A percentile compares a stretch with the other conserved stretches of the same genome.
Conservation (phyloP, 345 rosid species). For the Hypericum androsaemum region DNA sequence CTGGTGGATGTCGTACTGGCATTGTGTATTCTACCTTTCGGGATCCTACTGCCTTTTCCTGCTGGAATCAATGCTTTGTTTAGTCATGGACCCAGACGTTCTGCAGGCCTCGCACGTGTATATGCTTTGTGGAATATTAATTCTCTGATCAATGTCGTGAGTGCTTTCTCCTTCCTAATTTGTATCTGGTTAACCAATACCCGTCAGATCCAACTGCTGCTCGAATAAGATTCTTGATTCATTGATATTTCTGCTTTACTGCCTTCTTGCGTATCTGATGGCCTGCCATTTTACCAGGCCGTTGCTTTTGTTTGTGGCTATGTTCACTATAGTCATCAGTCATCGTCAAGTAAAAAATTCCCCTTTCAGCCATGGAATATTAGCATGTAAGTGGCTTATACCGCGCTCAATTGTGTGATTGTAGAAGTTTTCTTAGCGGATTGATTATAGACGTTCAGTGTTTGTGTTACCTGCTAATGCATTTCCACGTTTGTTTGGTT, state of each 20-base stretch:
- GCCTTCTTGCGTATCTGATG: neutral
- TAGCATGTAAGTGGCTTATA: constrained; percentile 66
- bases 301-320: constrained; percentile 90
- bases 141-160: constrained; percentile 83
- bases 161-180: constrained; percentile 14
- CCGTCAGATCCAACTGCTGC: neutral
- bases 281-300: constrained; percentile 34
- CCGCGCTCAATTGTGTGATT: neutral
- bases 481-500: neutral
- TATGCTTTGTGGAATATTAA: constrained; percentile 91
- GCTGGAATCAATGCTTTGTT: constrained; percentile 98
- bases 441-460: no score
- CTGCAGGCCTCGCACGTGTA: constrained; percentile 91
- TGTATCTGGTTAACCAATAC: neutral
- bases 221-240: neutral
- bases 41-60: constrained; percentile 91
- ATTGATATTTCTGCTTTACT: neutral
- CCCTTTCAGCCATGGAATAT: constrained; percentile 95
- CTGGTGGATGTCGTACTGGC: constrained; percentile 75
- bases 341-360: constrained; percentile 47
- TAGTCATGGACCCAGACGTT: constrained; percentile 95
- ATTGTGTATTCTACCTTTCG: constrained; percentile 80
- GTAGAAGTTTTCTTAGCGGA: no score
- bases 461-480: neutral
- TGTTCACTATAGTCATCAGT: constrained; percentile 56